These are phyloP conservation scores for Pseudogymnoascus sp. DNA, from an alignment of 2,329 filamentous ascomycete species.

Conservation along the genomic window DNA sequence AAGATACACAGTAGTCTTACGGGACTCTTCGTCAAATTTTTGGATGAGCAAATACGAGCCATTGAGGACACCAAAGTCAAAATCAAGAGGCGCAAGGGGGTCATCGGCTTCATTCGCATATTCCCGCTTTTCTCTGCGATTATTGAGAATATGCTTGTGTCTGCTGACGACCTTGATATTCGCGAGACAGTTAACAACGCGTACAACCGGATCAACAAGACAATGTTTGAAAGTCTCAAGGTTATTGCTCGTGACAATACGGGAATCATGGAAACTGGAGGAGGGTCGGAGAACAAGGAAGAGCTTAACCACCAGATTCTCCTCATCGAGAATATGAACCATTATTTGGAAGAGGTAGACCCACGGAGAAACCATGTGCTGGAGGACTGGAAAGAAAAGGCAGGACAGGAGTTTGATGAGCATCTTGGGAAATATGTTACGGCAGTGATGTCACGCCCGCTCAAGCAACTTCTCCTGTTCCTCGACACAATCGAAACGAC, in stretches of 20 bases:
- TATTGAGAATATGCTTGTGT: constrained; percentile 74
- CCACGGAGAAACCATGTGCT: constrained; percentile 65
- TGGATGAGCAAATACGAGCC: constrained; percentile 89
- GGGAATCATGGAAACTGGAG: constrained; percentile 38
- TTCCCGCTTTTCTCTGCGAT: constrained; percentile 81
- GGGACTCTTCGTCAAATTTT: constrained; percentile 74
- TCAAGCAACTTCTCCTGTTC: constrained; percentile 87
- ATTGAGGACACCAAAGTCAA: constrained; percentile 99
- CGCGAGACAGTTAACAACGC: constrained; percentile 76
- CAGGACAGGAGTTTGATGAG: constrained; percentile 70
- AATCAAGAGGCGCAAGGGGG: constrained; percentile 95
- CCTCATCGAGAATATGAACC: constrained; percentile 97
- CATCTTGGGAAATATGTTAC: constrained; percentile 83
- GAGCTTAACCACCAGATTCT: constrained; percentile 95
- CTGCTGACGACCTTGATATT: constrained; percentile 55
- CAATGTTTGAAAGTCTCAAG: constrained; percentile 95
- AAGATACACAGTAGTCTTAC: constrained; percentile 70
- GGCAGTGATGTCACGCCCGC: constrained; percentile 78
- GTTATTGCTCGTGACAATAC: constrained; percentile 76
- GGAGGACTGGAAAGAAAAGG: constrained; percentile 74
- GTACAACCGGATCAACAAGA: constrained; percentile 81
- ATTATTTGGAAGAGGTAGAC: constrained; percentile 89
- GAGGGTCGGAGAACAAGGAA: constrained; percentile 86
- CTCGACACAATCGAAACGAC: constrained; percentile 78
- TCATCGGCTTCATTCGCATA: constrained; percentile 89